These are phyloP conservation scores for Cryptosporidium ryanae DNA, from an alignment of 169 alveolate genomes.

Conservation along the genomic window DNA sequence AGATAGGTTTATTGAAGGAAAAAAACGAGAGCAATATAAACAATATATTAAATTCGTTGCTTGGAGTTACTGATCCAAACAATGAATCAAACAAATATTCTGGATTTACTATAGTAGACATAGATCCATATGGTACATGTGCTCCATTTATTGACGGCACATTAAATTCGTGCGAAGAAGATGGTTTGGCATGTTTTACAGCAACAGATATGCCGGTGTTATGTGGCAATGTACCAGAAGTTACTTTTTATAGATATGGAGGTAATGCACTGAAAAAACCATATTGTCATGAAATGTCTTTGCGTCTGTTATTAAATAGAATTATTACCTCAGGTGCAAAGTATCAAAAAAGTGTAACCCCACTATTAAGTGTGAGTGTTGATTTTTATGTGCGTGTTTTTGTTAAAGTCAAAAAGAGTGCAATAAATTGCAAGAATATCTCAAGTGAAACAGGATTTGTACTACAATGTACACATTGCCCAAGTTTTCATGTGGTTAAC, in stretches of 20 bases:
- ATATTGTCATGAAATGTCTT: conserved; percentile 91
- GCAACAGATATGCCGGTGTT: conserved; percentile 97
- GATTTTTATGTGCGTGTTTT: conserved; percentile 94
- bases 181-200: conserved; percentile 91
- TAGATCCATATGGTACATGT: conserved; percentile 96
- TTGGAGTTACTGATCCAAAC: conserved; percentile 24
- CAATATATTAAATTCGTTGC: neutral
- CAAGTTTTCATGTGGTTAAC: conserved; percentile 80
- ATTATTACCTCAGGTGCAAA: conserved; percentile 90
- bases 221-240: conserved; percentile 94
- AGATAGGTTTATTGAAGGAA: neutral
- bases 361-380: conserved; percentile 89
- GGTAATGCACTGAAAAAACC: conserved; percentile 88
- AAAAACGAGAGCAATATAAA: neutral
- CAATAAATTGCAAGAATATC: conserved; percentile 87
- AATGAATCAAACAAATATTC: conserved; percentile 45
- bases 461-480: conserved; percentile 87
- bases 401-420: conserved; percentile 86
- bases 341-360: conserved; percentile 89
- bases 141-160: conserved; percentile 92
- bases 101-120: conserved; percentile 88
- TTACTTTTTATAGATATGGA: conserved; percentile 93
- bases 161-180: conserved; percentile 88
- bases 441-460: conserved; percentile 87
- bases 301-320: conserved; percentile 89